Conservation (phyloP, 2,329 filamentous ascomycete genomes). For the Trichoderma atroviride region DNA sequence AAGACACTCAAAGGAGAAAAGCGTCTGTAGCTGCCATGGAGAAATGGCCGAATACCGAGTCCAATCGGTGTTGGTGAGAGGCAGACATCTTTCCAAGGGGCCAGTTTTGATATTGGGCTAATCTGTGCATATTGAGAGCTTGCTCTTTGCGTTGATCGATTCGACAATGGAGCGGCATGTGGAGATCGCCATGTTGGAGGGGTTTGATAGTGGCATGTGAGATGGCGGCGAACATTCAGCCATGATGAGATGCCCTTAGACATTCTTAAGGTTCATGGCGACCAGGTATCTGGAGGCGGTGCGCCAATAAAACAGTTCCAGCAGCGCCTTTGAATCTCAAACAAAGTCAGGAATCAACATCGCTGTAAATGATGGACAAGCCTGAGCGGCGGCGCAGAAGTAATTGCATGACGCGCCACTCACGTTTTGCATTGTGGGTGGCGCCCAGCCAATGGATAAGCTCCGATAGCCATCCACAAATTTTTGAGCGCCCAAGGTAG, state of each 20-base stretch:
- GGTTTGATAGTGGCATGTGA: constrained; percentile 34
- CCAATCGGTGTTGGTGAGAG: neutral
- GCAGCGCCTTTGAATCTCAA: neutral
- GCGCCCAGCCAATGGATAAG: constrained; percentile 44
- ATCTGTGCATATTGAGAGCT: neutral
- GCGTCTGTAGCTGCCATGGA: neutral
- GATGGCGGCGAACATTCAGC: constrained; percentile 42
- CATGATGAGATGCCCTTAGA: constrained; percentile 44
- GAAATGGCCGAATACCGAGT: neutral
- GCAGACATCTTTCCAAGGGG: neutral
- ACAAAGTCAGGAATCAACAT: constrained; percentile 15
- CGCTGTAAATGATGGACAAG: constrained; percentile 27
- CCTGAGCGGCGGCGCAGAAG: constrained; percentile 30
- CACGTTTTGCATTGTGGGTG: constrained; percentile 18
- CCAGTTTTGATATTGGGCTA: neutral
- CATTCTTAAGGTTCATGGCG: constrained; percentile 48
- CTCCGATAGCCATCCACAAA: constrained; percentile 47
- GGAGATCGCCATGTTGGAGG: constrained; percentile 10
- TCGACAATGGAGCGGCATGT: neutral
- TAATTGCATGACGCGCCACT: constrained; percentile 45
- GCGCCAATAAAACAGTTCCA: constrained; percentile 17
- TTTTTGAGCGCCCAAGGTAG: constrained; percentile 35
- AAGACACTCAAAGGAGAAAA: constrained; percentile 1
- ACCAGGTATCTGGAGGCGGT: constrained; percentile 24
- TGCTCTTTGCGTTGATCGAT: constrained; percentile 11